Conservation (phyloP, 257 asterid genomes). For the Apocynum venetum region DNA sequence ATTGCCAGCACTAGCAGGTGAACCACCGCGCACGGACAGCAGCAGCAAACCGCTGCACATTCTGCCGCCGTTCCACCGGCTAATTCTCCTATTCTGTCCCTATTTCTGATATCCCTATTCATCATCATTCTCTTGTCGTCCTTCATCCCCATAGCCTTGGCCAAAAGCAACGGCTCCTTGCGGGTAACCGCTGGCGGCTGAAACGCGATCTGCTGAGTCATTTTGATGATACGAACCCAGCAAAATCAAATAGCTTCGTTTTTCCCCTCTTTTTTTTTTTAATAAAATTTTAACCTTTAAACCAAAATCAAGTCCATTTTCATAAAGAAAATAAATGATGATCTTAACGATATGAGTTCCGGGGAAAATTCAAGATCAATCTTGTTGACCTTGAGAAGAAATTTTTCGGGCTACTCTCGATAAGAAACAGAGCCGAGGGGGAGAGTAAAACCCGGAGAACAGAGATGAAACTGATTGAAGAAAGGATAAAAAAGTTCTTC, state of each 20-base stretch:
- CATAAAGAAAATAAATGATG: not conserved
- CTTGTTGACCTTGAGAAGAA: not conserved
- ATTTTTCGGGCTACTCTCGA: not conserved
- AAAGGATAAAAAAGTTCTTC: not conserved
- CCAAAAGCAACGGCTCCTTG: constrained; percentile 22
- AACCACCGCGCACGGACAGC: constrained; percentile 65
- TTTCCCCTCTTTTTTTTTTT: not conserved
- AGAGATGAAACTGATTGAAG: not conserved
- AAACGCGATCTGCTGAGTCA: constrained; percentile 1
- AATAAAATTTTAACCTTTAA: not conserved
- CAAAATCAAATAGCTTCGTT: not conserved
- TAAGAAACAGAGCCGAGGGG: not conserved
- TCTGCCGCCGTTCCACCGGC: constrained; percentile 83
- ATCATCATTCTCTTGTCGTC: constrained; percentile 7
- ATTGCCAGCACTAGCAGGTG: constrained; percentile 54
- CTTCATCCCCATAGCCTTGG: constrained; percentile 2
- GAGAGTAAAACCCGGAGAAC: not conserved
- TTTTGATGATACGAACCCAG: not conserved
- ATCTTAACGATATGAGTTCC: not conserved
- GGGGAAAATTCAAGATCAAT: not conserved
- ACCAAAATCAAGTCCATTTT: not conserved
- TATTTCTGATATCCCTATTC: constrained; percentile 22
- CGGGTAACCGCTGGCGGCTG: constrained; percentile 21
- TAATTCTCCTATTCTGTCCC: constrained; percentile 51
- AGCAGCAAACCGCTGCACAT: constrained; percentile 85